A percentile compares a stretch with the other conserved stretches of the same genome.
These are phyloP conservation scores for Porpolomopsis calyptriformis DNA, from an alignment of 768 basidiomycete genomes.

Conservation along the genomic window DNA sequence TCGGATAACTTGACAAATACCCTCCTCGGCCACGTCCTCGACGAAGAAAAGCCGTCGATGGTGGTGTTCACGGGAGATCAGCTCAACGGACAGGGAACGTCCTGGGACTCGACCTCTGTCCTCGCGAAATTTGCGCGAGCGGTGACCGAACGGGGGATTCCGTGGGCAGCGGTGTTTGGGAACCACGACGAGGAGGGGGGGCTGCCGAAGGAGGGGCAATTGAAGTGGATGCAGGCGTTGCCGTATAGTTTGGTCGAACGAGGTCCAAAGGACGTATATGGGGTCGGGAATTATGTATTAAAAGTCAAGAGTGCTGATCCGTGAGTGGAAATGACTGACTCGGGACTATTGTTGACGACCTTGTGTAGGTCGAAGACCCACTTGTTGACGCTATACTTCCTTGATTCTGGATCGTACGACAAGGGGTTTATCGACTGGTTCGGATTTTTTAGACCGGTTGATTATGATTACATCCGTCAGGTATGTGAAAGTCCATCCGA, in stretches of 20 bases:
- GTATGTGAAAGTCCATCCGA: constrained; percentile 19
- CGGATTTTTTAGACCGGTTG: constrained; percentile 54
- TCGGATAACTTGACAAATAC: constrained; percentile 76
- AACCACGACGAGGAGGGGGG: constrained; percentile 87
- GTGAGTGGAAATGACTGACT: constrained; percentile 35
- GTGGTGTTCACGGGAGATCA: constrained; percentile 93
- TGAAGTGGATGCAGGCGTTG: constrained; percentile 60
- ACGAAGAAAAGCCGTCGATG: constrained; percentile 77
- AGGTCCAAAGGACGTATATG: constrained; percentile 79
- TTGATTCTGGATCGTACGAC: constrained; percentile 79
- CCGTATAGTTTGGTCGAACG: constrained; percentile 77
- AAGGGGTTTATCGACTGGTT: constrained; percentile 50
- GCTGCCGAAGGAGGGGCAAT: constrained; percentile 48
- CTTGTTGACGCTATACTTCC: constrained; percentile 81
- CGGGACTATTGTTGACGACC: background rate
- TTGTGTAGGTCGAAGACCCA: constrained; percentile 66
- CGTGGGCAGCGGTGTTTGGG: constrained; percentile 90
- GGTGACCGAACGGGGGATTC: constrained; percentile 64
- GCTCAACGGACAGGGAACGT: constrained; percentile 81
- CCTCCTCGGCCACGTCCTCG: constrained; percentile 61
- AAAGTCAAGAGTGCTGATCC: constrained; percentile 78
- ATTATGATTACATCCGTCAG: constrained; percentile 79
- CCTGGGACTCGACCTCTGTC: constrained; percentile 83
- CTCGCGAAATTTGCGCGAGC: constrained; percentile 79
- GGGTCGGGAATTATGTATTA: constrained; percentile 84